These are phyloP conservation scores for Boletus barrowsii DNA, from an alignment of 768 basidiomycete genomes.

Conservation along the genomic window DNA sequence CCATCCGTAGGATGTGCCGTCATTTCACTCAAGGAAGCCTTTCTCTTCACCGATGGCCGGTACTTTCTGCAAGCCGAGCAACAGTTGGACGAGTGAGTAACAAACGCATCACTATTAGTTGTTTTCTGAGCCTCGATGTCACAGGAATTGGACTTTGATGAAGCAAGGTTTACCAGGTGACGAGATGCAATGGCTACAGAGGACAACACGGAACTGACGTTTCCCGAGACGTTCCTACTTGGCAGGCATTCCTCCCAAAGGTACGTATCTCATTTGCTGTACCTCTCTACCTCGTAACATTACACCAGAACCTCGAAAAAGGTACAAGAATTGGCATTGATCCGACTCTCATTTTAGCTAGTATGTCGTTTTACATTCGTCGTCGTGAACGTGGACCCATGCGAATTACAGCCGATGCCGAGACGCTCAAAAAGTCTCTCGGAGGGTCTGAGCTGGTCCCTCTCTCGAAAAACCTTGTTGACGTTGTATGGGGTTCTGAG, in stretches of 20 bases:
- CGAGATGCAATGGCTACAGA: neutral
- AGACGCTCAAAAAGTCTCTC: conserved; percentile 56
- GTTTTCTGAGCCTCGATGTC: neutral
- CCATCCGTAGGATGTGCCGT: conserved; percentile 65
- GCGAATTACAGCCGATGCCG: conserved; percentile 54
- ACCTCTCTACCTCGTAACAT: neutral
- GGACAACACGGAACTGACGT: conserved; percentile 12
- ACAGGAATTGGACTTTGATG: conserved; percentile 90
- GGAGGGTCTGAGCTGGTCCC: conserved; percentile 63
- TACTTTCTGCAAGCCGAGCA: conserved; percentile 92
- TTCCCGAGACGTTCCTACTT: conserved; percentile 73
- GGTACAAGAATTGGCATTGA: conserved; percentile 79
- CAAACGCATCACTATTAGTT: neutral
- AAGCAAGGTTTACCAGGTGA: conserved; percentile 82
- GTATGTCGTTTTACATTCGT: conserved; percentile 36
- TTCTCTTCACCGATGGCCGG: conserved; percentile 91
- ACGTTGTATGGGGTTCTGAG: conserved; percentile 66
- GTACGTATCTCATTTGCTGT: conserved; percentile 30
- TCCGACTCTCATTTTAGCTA: conserved; percentile 65
- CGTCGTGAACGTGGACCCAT: neutral
- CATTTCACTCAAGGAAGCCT: conserved; percentile 66
- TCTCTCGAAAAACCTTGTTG: conserved; percentile 70
- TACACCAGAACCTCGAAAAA: conserved; percentile 53
- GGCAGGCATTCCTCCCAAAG: conserved; percentile 84
- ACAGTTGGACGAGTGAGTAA: conserved; percentile 74